These are phyloP conservation scores for Lactuca sativa DNA, from an alignment of 129 eudicot species.

Conservation along the genomic window DNA sequence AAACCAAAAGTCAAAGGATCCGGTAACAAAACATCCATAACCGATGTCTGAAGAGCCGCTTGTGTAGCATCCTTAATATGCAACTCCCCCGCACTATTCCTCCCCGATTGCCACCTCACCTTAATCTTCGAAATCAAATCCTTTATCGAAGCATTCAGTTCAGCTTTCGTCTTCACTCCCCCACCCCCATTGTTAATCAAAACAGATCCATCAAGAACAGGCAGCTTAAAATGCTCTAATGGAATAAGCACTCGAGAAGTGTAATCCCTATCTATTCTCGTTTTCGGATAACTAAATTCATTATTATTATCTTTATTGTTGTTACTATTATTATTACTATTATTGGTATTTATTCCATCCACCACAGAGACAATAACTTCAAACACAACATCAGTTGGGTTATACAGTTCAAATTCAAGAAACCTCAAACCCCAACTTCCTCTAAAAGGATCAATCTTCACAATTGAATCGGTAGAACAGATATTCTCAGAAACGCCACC, in stretches of 20 bases:
- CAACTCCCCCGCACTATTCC: conserved; percentile 85
- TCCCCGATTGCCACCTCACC: conserved; percentile 96
- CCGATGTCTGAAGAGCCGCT: conserved; percentile 83
- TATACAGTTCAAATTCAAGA: conserved; percentile 86
- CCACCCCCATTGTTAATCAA: conserved; percentile 51
- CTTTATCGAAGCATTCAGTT: conserved; percentile 73
- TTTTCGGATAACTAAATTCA: conserved; percentile 69
- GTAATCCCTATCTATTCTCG: conserved; percentile 86
- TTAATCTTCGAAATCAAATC: conserved; percentile 78
- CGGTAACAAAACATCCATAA: conserved; percentile 91
- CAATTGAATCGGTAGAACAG: conserved; percentile 43
- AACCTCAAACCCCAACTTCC: conserved; percentile 97
- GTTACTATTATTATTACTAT: conserved; percentile 8
- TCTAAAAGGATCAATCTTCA: conserved; percentile 85
- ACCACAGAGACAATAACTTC: conserved; percentile 80
- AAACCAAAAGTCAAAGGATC: conserved; percentile 96
- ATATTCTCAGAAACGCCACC: conserved; percentile 53
- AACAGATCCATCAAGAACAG: conserved; percentile 81
- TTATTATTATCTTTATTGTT: too few relatives aligned
- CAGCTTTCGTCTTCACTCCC: conserved; percentile 53
- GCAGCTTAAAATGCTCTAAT: conserved; percentile 86
- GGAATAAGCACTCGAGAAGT: conserved; percentile 91
- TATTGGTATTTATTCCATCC: conserved; percentile 37
- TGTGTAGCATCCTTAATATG: conserved; percentile 89
- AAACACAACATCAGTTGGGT: conserved; percentile 86